These are phyloP conservation scores for Blastocystis hominis DNA, from an alignment of 352 stramenopile genomes.

Conservation along the genomic window DNA sequence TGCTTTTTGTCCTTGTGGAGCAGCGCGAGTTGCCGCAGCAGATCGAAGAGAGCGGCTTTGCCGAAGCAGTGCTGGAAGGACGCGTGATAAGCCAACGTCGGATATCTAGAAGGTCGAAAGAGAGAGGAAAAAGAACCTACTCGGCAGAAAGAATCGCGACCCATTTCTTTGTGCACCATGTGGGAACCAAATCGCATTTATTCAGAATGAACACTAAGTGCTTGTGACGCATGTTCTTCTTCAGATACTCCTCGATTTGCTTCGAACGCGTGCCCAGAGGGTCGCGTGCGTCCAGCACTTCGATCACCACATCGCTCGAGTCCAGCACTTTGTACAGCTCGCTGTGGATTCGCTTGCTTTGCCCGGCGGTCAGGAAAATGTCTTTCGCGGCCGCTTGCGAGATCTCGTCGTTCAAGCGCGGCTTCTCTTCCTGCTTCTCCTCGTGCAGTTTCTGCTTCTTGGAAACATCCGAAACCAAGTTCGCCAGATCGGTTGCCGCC, in stretches of 20 bases:
- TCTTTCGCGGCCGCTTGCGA: slow-evolving; percentile 67
- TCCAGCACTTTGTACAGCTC: slow-evolving; percentile 99
- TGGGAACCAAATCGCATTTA: slow-evolving; percentile 97
- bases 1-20: slow-evolving; percentile 86
- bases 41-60: slow-evolving; percentile 96
- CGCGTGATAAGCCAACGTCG: slow-evolving; percentile 97
- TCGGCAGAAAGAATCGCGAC: slow-evolving; percentile 61
- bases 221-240: slow-evolving; percentile 94
- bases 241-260: slow-evolving; percentile 92
- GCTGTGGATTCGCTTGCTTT: slow-evolving; percentile 97
- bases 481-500: not conserved
- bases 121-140: slow-evolving; percentile 63
- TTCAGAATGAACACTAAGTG: slow-evolving; percentile 99
- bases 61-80: slow-evolving; percentile 95
- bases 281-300: slow-evolving; percentile 90
- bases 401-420: not conserved
- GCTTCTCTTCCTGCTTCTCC: not conserved
- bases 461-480: not conserved
- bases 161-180: slow-evolving; percentile 86
- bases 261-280: slow-evolving; percentile 88
- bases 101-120: slow-evolving; percentile 79
- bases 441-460: slow-evolving; percentile 16
- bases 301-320: slow-evolving; percentile 96
- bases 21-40: slow-evolving; percentile 94
- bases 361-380: slow-evolving; percentile 95